phyloP scores from a whole-genome alignment of 1,284 basidiomycete species.

The Waitea zeae region DNA sequence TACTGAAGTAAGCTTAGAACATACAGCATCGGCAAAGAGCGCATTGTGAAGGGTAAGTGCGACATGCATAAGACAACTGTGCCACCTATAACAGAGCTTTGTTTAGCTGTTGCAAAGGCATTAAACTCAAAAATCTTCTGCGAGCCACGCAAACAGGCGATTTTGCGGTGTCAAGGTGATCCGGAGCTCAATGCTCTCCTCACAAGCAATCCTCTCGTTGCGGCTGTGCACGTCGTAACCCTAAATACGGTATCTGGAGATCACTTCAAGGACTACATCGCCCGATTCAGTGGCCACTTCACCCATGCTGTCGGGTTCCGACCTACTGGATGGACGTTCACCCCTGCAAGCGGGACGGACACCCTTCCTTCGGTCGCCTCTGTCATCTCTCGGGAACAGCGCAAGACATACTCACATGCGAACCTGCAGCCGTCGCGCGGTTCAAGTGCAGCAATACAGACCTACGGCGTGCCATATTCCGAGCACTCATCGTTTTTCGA shows the following conservation, averaged over 20 bases:
- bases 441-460: constrained; percentile 48
- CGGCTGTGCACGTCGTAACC: constrained; percentile 77
- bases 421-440: constrained; percentile 59
- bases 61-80: constrained; percentile 1
- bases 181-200: constrained; percentile 67
- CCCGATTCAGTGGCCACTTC: constrained; percentile 59
- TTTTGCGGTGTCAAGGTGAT: constrained; percentile 71
- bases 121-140: constrained; percentile 83
- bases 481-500: constrained; percentile 94
- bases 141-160: constrained; percentile 65
- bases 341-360: constrained; percentile 51
- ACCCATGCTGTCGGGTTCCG: constrained; percentile 69
- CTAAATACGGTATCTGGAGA: constrained; percentile 69
- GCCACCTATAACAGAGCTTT: constrained; percentile 1
- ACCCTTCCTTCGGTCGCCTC: constrained; percentile 41
- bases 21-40: constrained; percentile 95
- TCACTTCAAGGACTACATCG: constrained; percentile 62
- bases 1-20: constrained; percentile 34
- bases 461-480: constrained; percentile 88
- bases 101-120: constrained; percentile 72
- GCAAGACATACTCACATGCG: constrained; percentile 45
- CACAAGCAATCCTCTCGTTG: constrained; percentile 60
- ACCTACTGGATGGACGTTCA: constrained; percentile 90
- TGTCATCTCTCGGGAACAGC: constrained; percentile 51
- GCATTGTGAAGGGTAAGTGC: constrained; percentile 87